Evolutionary conservation across 1,284 basidiomycete genomes (phyloP), one percentile per base, ranked within the genome.

Genomic region (Volvariella volvacea): DNA sequence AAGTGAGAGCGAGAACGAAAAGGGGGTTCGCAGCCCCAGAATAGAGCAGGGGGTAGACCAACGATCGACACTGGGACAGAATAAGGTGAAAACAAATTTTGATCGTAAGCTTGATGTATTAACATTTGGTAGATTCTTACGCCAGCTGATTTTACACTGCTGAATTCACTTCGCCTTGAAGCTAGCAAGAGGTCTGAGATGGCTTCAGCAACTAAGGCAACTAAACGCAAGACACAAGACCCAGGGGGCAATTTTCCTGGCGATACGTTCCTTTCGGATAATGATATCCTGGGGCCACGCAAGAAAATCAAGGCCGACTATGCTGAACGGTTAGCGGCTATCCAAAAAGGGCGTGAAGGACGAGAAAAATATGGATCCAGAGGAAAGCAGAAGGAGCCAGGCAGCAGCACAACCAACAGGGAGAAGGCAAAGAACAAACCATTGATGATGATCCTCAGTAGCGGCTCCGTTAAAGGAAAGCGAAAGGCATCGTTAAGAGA

Each of bases 291-390:
- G 3, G 95, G 96, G 1, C 90, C 92, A 3, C 81, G 90, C 46
- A 99, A 98, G 71, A 96, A 93, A 68, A 76, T 77, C 22, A 99
- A 98, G 65, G 82, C 89, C 2, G 88, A 92, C 58, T 98, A 99
- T 63, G 92, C 92, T 48, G 95, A 96, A 62, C 84, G 95, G 17
- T 82, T 99, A 68, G 93, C 88, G 2, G 87, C 83, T 14, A 36
- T 36, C 34, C 81, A 88, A 58, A 88, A 92, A 62, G 95, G 95
- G 1, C 78, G 95, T 22, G 94, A 99, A 64, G 96, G 92, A 0
- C 78, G 96, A 42, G 94, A 96, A 58, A 98, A 97, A 71, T 99
- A 85, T 59, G 92, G 92, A 4, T 89, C 85, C 43, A 65, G 77
- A 53, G 92, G 92, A 30, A 94, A 94, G 73, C 85, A 89, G 67